phyloP scores from a whole-genome alignment of 345 rosid genomes.

The Capsella bursapastoris region DNA sequence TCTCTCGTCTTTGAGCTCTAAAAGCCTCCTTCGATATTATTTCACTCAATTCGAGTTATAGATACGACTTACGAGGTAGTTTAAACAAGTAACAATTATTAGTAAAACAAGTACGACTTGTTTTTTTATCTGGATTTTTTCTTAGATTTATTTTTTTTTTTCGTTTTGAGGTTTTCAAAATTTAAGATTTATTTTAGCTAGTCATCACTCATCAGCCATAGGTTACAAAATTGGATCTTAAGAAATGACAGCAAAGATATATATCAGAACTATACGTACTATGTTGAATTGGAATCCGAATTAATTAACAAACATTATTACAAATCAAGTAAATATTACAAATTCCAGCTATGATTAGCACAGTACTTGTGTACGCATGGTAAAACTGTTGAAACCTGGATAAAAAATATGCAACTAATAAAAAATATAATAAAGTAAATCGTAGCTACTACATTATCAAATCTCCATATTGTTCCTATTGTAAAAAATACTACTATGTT shows the following conservation, averaged over 20 bases:
- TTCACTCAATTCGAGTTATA: conserved; percentile 13
- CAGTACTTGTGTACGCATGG: background rate
- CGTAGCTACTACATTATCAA: background rate
- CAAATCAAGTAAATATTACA: background rate
- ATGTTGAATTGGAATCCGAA: background rate
- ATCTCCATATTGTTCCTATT: background rate
- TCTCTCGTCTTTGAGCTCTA: conserved; percentile 14
- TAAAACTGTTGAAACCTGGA: background rate
- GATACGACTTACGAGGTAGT: conserved; percentile 15
- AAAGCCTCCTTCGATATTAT: conserved; percentile 1
- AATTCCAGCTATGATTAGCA: background rate
- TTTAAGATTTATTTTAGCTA: background rate
- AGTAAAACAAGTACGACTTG: background rate
- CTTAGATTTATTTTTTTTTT: background rate
- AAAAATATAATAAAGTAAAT: background rate
- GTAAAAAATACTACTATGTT: background rate
- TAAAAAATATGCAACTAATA: too few species aligned
- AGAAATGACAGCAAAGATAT: conserved; percentile 3
- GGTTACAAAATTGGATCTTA: conserved; percentile 10
- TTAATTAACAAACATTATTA: background rate
- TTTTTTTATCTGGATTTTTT: background rate
- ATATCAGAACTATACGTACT: background rate
- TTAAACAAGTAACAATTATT: background rate
- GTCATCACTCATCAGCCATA: background rate
- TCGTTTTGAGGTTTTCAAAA: background rate